Base-by-base conservation (phyloP, 2,329 filamentous ascomycete species). In the Aspergillus sp. region DNA sequence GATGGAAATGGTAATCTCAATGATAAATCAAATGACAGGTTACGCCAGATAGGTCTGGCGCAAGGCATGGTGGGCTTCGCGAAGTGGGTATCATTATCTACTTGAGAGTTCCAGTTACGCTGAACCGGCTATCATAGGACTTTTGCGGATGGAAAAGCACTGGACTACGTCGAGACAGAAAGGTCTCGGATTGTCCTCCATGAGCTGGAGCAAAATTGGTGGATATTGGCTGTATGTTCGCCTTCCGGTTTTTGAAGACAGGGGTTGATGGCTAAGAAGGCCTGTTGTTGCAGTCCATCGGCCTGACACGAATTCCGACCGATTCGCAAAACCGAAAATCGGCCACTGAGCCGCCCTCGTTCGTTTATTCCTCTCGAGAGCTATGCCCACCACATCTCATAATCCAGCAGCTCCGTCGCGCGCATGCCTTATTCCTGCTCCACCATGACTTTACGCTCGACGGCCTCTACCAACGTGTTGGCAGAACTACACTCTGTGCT, bases 51-150 rank as follows among this genome's bases (percentile, higher is more conserved):
- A 64, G 93, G 93, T 33, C 81, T 98, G 53, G 93, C 93, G 37
- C 93, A 98, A 73, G 93, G 90, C 64, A 95, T 97, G 85, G 85
- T 95, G 50, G 87, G 84, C 65, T 98, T 98, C 72, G 87, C 88
- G 56, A 81, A 77, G 80, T 84, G 70, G 52, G 70, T 60, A 52
- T 47, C 45, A 55, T 53, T 60, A 25, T 39, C 42, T 22, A 45
- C 25, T 25, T 32, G 19, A 39, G 10, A 49, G 33, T 41, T 37
- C 23, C 27, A 47, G 33, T 33, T 23, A 22, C 23, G 35, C 57
- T 60, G 46, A 64, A 52, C 43, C 49, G 46, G 22, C 45, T 45
- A 35, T 51, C 13, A 60, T 22, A 85, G 84, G 63, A 90, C 84
- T 60, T 98, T 98, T 69, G 86, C 90, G 2, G 79, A 82, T 52